Evolutionary conservation across 345 rosid species (phyloP).

Genomic region (Syzygium oleosum): DNA sequence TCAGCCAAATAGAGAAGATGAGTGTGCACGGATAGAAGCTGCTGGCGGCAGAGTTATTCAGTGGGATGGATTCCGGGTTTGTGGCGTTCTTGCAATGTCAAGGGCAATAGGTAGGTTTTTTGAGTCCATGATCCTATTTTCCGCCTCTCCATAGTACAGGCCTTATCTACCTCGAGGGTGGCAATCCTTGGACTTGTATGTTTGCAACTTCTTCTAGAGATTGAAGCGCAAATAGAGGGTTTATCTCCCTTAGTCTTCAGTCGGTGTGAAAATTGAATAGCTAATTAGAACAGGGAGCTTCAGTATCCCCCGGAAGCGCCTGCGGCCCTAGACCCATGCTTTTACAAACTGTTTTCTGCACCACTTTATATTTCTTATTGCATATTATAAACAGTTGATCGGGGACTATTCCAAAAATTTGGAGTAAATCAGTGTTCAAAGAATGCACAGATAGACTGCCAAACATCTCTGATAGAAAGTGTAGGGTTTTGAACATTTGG

Average conservation of each 20-base stretch:
- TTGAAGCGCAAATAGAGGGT: background rate
- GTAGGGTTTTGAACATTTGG: background rate
- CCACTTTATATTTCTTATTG: background rate
- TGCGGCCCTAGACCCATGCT: background rate
- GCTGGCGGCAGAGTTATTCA: constrained; percentile 66
- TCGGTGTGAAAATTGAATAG: background rate
- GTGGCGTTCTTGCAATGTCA: constrained; percentile 88
- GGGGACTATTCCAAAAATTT: background rate
- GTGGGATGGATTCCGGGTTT: constrained; percentile 81
- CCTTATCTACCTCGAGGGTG: background rate
- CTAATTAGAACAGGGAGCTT: background rate
- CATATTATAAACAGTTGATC: background rate
- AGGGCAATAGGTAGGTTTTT: constrained; percentile 55
- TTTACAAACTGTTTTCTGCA: background rate
- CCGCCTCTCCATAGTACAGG: background rate
- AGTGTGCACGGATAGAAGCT: constrained; percentile 66
- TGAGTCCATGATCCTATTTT: background rate
- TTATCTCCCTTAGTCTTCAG: background rate
- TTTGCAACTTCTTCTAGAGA: background rate
- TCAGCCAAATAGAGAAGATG: constrained; percentile 85
- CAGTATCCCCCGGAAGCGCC: background rate
- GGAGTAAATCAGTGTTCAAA: background rate
- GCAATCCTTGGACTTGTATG: background rate
- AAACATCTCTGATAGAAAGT: background rate
- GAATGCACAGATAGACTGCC: background rate